A percentile compares a stretch with the other conserved stretches of the same genome.
Evolutionary conservation across 73 alveolate species (phyloP).

Genomic region (Tetrahymena borealis): DNA sequence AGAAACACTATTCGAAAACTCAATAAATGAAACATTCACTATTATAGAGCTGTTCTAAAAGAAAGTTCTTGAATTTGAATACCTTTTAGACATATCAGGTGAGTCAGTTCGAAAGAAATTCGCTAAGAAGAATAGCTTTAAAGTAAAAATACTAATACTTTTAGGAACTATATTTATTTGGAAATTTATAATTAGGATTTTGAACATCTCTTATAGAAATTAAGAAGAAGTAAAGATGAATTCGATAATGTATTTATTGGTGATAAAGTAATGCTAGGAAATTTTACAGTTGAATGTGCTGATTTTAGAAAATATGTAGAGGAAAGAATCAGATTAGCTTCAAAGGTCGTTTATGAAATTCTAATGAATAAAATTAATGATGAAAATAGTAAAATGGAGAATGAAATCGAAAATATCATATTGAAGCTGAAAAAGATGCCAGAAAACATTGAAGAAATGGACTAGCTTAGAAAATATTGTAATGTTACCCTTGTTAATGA

Average conservation of each 20-base stretch:
- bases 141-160: background rate
- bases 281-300: constrained; percentile 8
- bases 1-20: background rate
- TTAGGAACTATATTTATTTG: background rate
- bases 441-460: constrained; percentile 64
- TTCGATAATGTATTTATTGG: background rate
- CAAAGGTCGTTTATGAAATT: constrained; percentile 27
- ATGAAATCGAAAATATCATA: constrained; percentile 59
- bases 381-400: constrained; percentile 51
- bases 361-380: constrained; percentile 51
- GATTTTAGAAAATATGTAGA: background rate
- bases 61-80: background rate
- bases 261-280: constrained; percentile 4
- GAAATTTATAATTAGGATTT: background rate
- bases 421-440: constrained; percentile 56
- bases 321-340: constrained; percentile 16
- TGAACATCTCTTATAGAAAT: background rate
- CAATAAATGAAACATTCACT: background rate
- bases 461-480: constrained; percentile 51
- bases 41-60: background rate
- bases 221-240: background rate
- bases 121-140: background rate
- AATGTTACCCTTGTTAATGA: constrained; percentile 49
- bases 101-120: background rate
- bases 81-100: background rate